Evolutionary conservation across 2,329 filamentous ascomycete genomes (phyloP).

Genomic region (Curvularia sp.): DNA sequence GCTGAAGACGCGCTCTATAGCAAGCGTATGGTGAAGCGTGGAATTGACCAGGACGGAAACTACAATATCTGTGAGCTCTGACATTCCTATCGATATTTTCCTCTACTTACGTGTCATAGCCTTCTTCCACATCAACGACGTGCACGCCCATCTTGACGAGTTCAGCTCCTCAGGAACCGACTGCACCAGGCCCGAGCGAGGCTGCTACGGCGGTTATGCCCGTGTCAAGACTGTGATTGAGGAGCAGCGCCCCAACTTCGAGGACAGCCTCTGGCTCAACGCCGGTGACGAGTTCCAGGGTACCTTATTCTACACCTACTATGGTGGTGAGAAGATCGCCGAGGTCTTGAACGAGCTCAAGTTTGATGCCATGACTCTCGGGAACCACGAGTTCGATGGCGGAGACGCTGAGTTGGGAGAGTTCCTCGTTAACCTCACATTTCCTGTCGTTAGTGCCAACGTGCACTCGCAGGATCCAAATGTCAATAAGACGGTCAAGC

Average conservation of each 20-base stretch:
- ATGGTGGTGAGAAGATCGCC: conserved; percentile 72
- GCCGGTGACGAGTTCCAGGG: conserved; percentile 75
- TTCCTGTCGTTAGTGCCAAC: conserved; percentile 69
- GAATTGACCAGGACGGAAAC: conserved; percentile 41
- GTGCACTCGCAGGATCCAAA: conserved; percentile 65
- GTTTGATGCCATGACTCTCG: conserved; percentile 69
- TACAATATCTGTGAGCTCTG: conserved; percentile 45
- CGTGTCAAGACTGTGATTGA: conserved; percentile 68
- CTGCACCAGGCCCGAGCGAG: conserved; percentile 62
- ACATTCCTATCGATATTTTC: background rate
- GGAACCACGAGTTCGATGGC: conserved; percentile 64
- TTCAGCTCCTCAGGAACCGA: conserved; percentile 68
- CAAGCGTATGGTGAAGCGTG: conserved; percentile 40
- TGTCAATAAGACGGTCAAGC: conserved; percentile 69
- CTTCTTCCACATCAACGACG: conserved; percentile 74
- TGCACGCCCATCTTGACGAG: conserved; percentile 71
- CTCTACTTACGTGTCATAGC: conserved; percentile 38
- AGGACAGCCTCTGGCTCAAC: conserved; percentile 69
- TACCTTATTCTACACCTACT: conserved; percentile 71
- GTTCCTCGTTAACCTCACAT: conserved; percentile 69
- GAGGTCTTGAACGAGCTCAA: conserved; percentile 69
- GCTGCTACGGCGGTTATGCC: conserved; percentile 70
- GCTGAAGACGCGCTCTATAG: conserved; percentile 45
- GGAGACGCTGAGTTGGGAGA: conserved; percentile 68
- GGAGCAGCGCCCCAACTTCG: conserved; percentile 62